Conservation (phyloP, 192 early-diverging fungal genomes). For the Spizellomyces sp. region DNA sequence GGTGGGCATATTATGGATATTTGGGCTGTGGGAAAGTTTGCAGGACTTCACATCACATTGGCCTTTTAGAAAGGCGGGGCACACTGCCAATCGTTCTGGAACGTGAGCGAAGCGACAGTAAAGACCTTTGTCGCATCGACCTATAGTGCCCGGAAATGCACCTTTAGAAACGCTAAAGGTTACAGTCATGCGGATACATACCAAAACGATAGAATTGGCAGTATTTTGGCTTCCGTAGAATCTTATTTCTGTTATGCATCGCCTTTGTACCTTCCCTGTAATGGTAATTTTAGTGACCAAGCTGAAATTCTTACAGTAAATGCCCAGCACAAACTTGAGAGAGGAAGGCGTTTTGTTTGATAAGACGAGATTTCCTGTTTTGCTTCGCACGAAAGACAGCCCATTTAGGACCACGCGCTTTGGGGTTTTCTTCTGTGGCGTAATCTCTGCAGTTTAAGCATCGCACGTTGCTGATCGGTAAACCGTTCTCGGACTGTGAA, state of each 20-base stretch:
- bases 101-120: constrained; percentile 28
- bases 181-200: neutral
- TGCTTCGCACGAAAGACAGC: constrained; percentile 17
- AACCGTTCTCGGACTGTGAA: neutral
- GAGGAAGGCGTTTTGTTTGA: neutral
- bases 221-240: constrained; percentile 4
- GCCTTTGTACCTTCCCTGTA: no score
- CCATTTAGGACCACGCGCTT: constrained; percentile 30
- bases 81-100: constrained; percentile 22
- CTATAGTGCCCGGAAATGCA: constrained; percentile 8
- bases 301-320: neutral
- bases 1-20: constrained; percentile 27
- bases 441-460: neutral
- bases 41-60: constrained; percentile 16
- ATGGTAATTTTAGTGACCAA: neutral
- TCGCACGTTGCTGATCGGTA: no score
- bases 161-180: neutral
- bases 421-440: constrained; percentile 14
- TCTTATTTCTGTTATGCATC: neutral
- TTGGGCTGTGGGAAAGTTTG: constrained; percentile 27
- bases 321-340: constrained; percentile 2
- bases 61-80: constrained; percentile 24
- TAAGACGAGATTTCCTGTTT: constrained; percentile 34
- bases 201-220: constrained; percentile 33
- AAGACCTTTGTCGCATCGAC: constrained; percentile 19